These are phyloP conservation scores for Neofusicoccum ribis DNA, from an alignment of 2,329 filamentous ascomycete species.

Conservation along the genomic window DNA sequence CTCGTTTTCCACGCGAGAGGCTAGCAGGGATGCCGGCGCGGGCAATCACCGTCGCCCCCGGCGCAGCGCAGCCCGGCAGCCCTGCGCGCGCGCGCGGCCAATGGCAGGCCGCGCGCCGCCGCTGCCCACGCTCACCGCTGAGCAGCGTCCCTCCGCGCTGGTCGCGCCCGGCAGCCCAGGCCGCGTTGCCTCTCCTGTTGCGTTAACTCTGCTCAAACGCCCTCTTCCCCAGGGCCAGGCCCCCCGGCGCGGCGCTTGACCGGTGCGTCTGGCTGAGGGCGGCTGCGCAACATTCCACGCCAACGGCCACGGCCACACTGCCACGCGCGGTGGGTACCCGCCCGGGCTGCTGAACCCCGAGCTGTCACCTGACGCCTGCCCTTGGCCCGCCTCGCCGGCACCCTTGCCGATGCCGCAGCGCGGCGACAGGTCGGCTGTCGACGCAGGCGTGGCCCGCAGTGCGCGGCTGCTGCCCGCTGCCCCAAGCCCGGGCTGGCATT, in stretches of 20 bases:
- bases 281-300: slow-evolving; percentile 12
- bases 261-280: neutral
- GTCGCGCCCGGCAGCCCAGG: neutral
- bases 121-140: slow-evolving; percentile 13
- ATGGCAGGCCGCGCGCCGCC: neutral
- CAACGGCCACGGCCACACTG: slow-evolving; percentile 1
- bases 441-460: neutral
- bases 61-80: slow-evolving; percentile 11
- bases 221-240: slow-evolving; percentile 15
- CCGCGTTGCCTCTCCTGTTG: slow-evolving; percentile 1
- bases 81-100: slow-evolving; percentile 3
- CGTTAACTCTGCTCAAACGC: neutral
- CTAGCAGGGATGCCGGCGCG: slow-evolving; percentile 4
- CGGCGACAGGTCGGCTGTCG: slow-evolving; percentile 5
- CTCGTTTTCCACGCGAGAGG: slow-evolving; percentile 17
- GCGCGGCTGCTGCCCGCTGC: slow-evolving; percentile 8
- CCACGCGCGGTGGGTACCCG: slow-evolving; percentile 8
- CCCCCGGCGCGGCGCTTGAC: slow-evolving; percentile 7
- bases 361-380: slow-evolving; percentile 1
- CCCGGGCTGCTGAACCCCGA: neutral
- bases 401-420: slow-evolving; percentile 16
- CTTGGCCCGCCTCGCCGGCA: slow-evolving; percentile 3
- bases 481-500: neutral
- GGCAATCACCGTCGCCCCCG: slow-evolving; percentile 2
- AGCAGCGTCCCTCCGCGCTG: slow-evolving; percentile 5